phyloP scores from a whole-genome alignment of 2,329 filamentous ascomycete species.

The Polytolypa hystricis region DNA sequence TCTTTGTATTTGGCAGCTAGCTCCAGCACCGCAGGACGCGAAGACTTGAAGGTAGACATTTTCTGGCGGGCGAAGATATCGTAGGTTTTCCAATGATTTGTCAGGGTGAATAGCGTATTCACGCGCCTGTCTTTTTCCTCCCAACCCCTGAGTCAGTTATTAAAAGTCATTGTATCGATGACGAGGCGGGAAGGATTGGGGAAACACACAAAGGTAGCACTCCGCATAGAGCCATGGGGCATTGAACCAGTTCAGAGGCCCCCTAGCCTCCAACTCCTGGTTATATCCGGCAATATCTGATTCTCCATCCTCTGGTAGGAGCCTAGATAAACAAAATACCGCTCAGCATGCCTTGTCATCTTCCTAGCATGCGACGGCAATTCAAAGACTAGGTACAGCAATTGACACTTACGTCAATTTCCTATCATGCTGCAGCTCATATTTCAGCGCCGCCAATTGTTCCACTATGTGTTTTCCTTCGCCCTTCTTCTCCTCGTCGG shows the following conservation, averaged over 20 bases:
- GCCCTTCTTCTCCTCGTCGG: slow-evolving; percentile 50
- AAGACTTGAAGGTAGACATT: slow-evolving; percentile 83
- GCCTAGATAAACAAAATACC: too few relatives aligned
- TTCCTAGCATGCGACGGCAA: too few relatives aligned
- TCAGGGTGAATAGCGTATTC: slow-evolving; percentile 63
- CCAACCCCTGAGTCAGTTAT: not conserved
- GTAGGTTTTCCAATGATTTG: slow-evolving; percentile 75
- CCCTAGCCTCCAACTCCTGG: slow-evolving; percentile 64
- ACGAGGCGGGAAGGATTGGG: not conserved
- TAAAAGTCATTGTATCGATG: too few relatives aligned
- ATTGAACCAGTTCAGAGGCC: slow-evolving; percentile 67
- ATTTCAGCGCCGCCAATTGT: slow-evolving; percentile 73
- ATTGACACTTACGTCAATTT: slow-evolving; percentile 52
- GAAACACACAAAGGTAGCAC: slow-evolving; percentile 64
- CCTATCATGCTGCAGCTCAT: slow-evolving; percentile 86
- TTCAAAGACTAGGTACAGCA: not conserved
- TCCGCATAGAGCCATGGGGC: slow-evolving; percentile 84
- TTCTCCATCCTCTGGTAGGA: slow-evolving; percentile 64
- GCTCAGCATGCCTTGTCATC: too few relatives aligned
- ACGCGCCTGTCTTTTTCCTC: slow-evolving; percentile 53
- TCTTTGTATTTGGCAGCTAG: slow-evolving; percentile 69
- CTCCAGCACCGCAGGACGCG: slow-evolving; percentile 73
- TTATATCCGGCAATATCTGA: slow-evolving; percentile 75
- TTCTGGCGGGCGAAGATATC: slow-evolving; percentile 87
- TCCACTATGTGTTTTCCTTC: slow-evolving; percentile 84